Evolutionary conservation across 2,329 filamentous ascomycete genomes (phyloP).

Genomic region (Parastagonospora avenae): DNA sequence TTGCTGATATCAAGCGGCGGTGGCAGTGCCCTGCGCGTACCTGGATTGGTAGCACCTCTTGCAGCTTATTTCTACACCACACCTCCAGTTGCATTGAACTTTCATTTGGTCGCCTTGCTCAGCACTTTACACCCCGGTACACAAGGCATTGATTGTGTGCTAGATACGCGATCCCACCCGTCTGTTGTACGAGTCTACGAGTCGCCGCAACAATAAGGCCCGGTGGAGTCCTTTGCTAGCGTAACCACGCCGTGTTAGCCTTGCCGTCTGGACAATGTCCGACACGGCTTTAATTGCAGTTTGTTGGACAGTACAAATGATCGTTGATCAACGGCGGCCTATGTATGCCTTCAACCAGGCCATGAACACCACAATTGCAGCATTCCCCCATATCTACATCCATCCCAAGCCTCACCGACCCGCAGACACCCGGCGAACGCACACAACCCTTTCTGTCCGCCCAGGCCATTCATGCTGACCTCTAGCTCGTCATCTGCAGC

Average conservation of each 20-base stretch:
- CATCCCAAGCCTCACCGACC: neutral
- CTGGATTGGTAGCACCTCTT: constrained; percentile 6
- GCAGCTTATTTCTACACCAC: constrained; percentile 9
- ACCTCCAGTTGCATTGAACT: neutral
- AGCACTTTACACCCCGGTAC: neutral
- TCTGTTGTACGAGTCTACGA: neutral
- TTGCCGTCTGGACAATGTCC: constrained; percentile 4
- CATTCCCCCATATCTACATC: too few relatives aligned
- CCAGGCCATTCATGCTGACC: constrained; percentile 1
- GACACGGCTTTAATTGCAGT: constrained; percentile 1
- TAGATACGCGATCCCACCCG: constrained; percentile 2
- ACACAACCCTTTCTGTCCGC: neutral
- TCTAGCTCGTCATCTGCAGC: constrained; percentile 11
- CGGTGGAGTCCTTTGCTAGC: constrained; percentile 9
- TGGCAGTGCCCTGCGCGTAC: constrained; percentile 34
- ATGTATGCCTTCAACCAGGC: neutral
- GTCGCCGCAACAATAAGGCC: constrained; percentile 1
- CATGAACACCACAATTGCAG: neutral
- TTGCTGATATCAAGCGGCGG: constrained; percentile 34
- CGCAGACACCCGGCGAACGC: neutral
- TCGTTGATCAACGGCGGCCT: neutral
- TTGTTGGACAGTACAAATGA: neutral
- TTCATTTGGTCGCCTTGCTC: neutral
- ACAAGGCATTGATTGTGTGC: neutral
- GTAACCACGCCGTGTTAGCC: constrained; percentile 7